Base-by-base conservation (phyloP, 345 rosid genomes). In the Fremontodendron californicum region DNA sequence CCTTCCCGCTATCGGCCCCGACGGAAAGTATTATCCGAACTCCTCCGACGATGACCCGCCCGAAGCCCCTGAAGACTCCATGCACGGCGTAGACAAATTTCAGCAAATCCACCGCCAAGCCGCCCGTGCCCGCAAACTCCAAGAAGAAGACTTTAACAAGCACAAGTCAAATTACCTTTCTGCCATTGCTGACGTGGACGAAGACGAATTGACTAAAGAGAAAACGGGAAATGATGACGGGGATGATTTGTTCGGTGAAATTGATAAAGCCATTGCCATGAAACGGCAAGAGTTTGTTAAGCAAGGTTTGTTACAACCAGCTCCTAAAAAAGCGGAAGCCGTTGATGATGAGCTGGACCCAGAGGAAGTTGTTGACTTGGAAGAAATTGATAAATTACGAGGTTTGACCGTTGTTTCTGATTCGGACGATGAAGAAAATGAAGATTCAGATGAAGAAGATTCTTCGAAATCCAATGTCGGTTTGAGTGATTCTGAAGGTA, bases 21-120 rank as follows among this genome's bases (percentile, higher is more conserved):
- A 76, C 78, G 93, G 92, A 0, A 88, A 81, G 74, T 90, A 83
- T 21, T 85, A 87, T 73, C 96, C 98, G 11, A 84, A 77, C 68
- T 87, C 98, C 0, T 79, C 97, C 0, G 93, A 84, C 63, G 91
- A 90, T 68, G 99, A 95, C 81, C 99, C 98, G 0, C 98, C 98
- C 0, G 99, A 93, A 78, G 99, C 94, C 0, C 86, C 96, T 0
- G 98, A 93, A 35, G 99, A 91, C 65, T 72, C 97, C 29, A 85
- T 87, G 71, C 98, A 95, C 71, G 99, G 97, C 8, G 85, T 93
- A 0, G 88, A 91, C 29, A 93, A 88, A 77, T 93, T 92, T 78
- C 84, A 85, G 69, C 98, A 93, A 86, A 88, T 95, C 12, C 85
- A 89, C 43, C 88, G 88, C 78, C 97, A 89, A 71, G 96, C 97